phyloP scores from a whole-genome alignment of 768 basidiomycete genomes.

The Wakefieldia striispora region DNA sequence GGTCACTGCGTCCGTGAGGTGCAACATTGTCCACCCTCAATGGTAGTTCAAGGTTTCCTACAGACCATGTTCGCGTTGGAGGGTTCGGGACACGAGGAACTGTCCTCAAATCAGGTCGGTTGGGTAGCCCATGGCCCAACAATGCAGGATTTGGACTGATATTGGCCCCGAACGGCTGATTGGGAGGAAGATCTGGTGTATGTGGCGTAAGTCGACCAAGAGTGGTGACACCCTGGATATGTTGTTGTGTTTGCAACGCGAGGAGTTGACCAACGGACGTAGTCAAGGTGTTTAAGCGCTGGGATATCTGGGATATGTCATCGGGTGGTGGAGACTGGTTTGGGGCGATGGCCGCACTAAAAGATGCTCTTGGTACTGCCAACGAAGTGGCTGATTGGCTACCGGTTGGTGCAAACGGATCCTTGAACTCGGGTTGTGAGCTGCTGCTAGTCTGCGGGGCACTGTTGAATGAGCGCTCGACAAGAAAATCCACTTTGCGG shows the following conservation, averaged over 20 bases:
- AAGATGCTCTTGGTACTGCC: slow-evolving; percentile 57
- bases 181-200: slow-evolving; percentile 45
- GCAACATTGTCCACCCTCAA: slow-evolving; percentile 48
- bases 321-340: slow-evolving; percentile 67
- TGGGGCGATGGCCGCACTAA: slow-evolving; percentile 65
- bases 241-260: slow-evolving; percentile 73
- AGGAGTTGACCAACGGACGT: slow-evolving; percentile 85
- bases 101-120: slow-evolving; percentile 62
- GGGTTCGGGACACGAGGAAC: slow-evolving; percentile 62
- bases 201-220: slow-evolving; percentile 34
- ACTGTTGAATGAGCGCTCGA: slow-evolving; percentile 57
- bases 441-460: slow-evolving; percentile 18
- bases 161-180: slow-evolving; percentile 37
- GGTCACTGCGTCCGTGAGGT: slow-evolving; percentile 36
- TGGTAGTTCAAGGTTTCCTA: slow-evolving; percentile 74
- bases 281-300: slow-evolving; percentile 74
- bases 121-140: slow-evolving; percentile 61
- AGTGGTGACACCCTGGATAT: slow-evolving; percentile 47
- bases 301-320: slow-evolving; percentile 74
- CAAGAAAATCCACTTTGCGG: slow-evolving; percentile 72
- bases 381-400: slow-evolving; percentile 33
- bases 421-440: slow-evolving; percentile 73
- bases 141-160: slow-evolving; percentile 37
- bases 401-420: slow-evolving; percentile 61
- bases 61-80: slow-evolving; percentile 82